A percentile compares a stretch with the other conserved stretches of the same genome.
Evolutionary conservation across 352 stramenopile genomes (phyloP).

Genomic region (Phytophthora rubi): DNA sequence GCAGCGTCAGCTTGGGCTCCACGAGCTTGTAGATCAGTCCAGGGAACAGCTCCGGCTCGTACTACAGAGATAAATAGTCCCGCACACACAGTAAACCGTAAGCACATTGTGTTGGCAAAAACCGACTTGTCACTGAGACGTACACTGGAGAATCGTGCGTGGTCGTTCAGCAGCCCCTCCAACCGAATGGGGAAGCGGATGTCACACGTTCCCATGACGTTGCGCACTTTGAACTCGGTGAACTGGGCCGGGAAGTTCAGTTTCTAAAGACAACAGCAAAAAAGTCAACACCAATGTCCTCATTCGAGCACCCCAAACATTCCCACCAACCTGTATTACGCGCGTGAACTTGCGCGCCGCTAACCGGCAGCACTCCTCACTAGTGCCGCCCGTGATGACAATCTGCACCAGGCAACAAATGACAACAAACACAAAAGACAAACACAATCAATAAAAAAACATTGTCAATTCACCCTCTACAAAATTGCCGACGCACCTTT

Average conservation of each 20-base stretch:
- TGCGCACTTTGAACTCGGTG: conserved; percentile 95
- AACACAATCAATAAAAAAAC: not conserved
- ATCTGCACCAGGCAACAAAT: conserved; percentile 48
- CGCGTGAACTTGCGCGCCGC: conserved; percentile 87
- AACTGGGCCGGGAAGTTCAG: conserved; percentile 88
- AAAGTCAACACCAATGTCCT: not conserved
- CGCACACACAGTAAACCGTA: not conserved
- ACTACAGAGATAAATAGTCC: conserved; percentile 89
- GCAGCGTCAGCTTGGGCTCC: conserved; percentile 96
- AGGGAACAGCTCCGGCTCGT: conserved; percentile 99
- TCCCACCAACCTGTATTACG: conserved; percentile 71
- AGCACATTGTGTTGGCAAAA: not conserved
- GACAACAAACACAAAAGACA: not conserved
- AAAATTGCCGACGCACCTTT: conserved; percentile 59
- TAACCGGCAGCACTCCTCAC: conserved; percentile 83
- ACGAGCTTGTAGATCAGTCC: conserved; percentile 99
- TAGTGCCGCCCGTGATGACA: conserved; percentile 86
- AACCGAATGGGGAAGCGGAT: conserved; percentile 98
- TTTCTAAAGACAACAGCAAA: conserved; percentile 58
- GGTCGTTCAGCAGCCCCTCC: conserved; percentile 97
- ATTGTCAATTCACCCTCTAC: no score
- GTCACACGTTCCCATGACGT: conserved; percentile 98
- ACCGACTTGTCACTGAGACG: conserved; percentile 20
- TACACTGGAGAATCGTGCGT: conserved; percentile 95
- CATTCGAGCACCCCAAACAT: not conserved